Evolutionary conservation across 1,284 basidiomycete species (phyloP).

Genomic region (Naganishia sp.): DNA sequence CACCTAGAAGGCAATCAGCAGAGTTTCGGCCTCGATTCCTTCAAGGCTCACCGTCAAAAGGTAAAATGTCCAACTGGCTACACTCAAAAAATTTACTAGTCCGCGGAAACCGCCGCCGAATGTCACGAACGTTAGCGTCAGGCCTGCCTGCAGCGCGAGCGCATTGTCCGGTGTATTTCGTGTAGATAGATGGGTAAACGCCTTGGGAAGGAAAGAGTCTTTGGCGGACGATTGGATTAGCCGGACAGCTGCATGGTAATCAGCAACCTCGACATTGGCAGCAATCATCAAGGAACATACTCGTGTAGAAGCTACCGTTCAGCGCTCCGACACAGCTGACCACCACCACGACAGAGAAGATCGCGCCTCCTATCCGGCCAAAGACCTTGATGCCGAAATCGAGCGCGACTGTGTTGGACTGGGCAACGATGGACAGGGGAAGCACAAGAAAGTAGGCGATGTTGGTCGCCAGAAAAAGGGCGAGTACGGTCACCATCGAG

Average conservation of each 20-base stretch:
- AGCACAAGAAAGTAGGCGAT: constrained; percentile 90
- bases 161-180: constrained; percentile 82
- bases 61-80: constrained; percentile 78
- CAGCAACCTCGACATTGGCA: constrained; percentile 36
- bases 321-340: constrained; percentile 92
- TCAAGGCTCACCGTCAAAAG: constrained; percentile 71
- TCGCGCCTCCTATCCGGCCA: constrained; percentile 77
- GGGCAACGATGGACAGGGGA: constrained; percentile 64
- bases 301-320: constrained; percentile 82
- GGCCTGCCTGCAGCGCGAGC: constrained; percentile 69
- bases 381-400: constrained; percentile 89
- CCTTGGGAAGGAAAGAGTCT: constrained; percentile 79
- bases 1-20: constrained; percentile 58
- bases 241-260: constrained; percentile 58
- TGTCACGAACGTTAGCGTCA: constrained; percentile 75
- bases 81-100: constrained; percentile 71
- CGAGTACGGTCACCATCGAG: constrained; percentile 69
- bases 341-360: constrained; percentile 85
- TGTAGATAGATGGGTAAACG: constrained; percentile 75
- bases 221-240: constrained; percentile 85
- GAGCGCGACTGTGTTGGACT: constrained; percentile 82
- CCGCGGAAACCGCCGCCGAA: constrained; percentile 85
- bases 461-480: constrained; percentile 79
- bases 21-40: background rate
- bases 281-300: constrained; percentile 42